Evolutionary conservation across 2,329 filamentous ascomycete genomes (phyloP), one percentile per base, ranked within the genome.

Genomic region (Cadophora malorum): DNA sequence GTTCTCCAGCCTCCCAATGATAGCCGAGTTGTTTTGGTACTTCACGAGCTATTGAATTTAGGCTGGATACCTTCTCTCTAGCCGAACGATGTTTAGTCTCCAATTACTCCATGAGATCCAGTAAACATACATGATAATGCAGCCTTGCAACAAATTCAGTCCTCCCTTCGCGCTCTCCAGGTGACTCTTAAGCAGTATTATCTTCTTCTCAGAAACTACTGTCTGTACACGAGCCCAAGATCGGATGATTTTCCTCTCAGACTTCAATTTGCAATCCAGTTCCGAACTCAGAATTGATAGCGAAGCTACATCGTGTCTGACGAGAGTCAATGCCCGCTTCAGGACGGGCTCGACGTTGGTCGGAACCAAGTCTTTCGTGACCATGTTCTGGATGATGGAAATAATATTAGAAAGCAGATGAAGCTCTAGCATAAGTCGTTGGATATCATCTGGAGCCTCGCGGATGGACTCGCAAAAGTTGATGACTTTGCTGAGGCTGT

Each of bases 221-320:
- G 64, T 61, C n/a, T 61, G 64, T 10, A 65, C 45, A 61, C 64
- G 64, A 21, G 64, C 64, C 64, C 53, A 65, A 14, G 64, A 61
- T 7, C 64, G 55, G n/a, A 56, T 31, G 2, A 41, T 12, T 23
- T 28, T 61, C n/a, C 50, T 61, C 9, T 61, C 64, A 38, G 64
- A 65, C 25, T 52, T 60, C 41, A 65, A 25, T 28, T 65, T 61
- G 33, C 55, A 19, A 52, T 65, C 64, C 5, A 65, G 64, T 1
- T 65, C 64, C 19, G 25, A 60, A 49, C 53, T 61, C 19, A 65
- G n/a, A n/a, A n/a, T 45, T 41, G 25, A 60, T 53, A 65, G 35
- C 16, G 49, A 52, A 5, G 53, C 21, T n/a, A 61, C 35, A 21
- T 60, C 64, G 8, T 53, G 55, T 35, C 31, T 53, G 47, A 65